Conservation (phyloP, 2,329 filamentous ascomycete genomes). For the Zymoseptoria brevis region DNA sequence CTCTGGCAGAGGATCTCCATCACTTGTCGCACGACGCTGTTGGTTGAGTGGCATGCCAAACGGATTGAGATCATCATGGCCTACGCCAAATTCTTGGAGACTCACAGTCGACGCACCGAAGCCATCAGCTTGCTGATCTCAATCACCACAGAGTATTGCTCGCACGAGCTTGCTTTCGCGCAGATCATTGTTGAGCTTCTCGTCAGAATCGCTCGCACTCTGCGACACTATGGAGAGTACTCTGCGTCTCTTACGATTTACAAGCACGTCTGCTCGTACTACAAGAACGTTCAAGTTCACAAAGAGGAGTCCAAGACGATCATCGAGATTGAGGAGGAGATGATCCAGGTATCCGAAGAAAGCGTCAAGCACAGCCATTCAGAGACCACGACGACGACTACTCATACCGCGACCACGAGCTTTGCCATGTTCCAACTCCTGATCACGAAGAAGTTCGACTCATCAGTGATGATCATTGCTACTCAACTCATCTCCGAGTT, state of each 20-base stretch:
- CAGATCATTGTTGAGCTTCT: slow-evolving; percentile 24
- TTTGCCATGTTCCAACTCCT: slow-evolving; percentile 39
- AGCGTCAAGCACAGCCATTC: slow-evolving; percentile 27
- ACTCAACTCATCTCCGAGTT: slow-evolving; percentile 36
- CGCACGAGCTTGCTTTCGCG: slow-evolving; percentile 29
- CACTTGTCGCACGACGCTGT: slow-evolving; percentile 37
- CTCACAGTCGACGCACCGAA: slow-evolving; percentile 39
- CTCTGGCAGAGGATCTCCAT: slow-evolving; percentile 40
- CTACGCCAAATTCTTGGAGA: slow-evolving; percentile 42
- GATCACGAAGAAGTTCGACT: slow-evolving; percentile 34
- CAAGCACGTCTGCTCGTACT: slow-evolving; percentile 31
- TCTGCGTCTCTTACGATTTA: slow-evolving; percentile 41
- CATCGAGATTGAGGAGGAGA: slow-evolving; percentile 37
- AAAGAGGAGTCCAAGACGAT: slow-evolving; percentile 25
- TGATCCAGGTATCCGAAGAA: slow-evolving; percentile 35
- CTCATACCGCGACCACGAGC: slow-evolving; percentile 35
- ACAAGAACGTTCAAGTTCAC: slow-evolving; percentile 31
- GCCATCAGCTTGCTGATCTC: slow-evolving; percentile 39
- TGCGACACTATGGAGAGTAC: slow-evolving; percentile 41
- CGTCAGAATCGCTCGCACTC: slow-evolving; percentile 37
- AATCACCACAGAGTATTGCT: slow-evolving; percentile 44
- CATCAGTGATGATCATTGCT: slow-evolving; percentile 35
- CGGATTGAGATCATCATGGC: slow-evolving; percentile 41
- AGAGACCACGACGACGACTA: slow-evolving; percentile 25
- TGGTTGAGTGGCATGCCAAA: slow-evolving; percentile 40